Evolutionary conservation across 2,329 filamentous ascomycete species (phyloP), one percentile per base, ranked within the genome.

Genomic region (Apiospora arundinis): DNA sequence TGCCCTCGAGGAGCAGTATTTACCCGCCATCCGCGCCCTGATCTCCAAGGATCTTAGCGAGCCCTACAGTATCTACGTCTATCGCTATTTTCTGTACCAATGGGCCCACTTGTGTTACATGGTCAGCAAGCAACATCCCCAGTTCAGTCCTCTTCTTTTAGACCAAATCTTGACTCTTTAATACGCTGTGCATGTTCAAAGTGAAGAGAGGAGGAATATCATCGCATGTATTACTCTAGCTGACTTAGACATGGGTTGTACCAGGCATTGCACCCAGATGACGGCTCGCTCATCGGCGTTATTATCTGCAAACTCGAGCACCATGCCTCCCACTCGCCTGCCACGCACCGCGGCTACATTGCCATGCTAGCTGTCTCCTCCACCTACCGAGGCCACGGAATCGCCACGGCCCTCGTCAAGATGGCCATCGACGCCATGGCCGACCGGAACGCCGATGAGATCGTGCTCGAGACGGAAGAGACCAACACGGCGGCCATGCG

Each of bases 1-100:
- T 79, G 81, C 81, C 12, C 83, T 91, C 25, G 90, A 92, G 77
- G 82, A 86, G 60, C 81, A 88, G 80, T 89, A 96, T 80, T 90
- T 99, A 56, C 91, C 95, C 46, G 91, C 94, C 56, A 98, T 99
- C 82, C 92, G 95, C 70, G 92, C 95, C 71, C 85, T 99, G 79
- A 99, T 99, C 78, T 96, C 95, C 63, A 97, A 95, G 78, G 96
- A 98, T 80, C 88, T 99, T 68, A 98, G 95, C 76, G 96, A 99
- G 82, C 96, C 96, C 1, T 99, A 99, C 82, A 98, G 95, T 83
- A 98, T 99, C 80, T 99, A 99, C 84, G 96, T 99, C 72, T 99
- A 98, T 82, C 91, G 96, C 44, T 99, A 99, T 82, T 99, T 99
- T 78, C 86, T 99, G 23, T 97, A 97, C 80, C 95, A 98, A 88